Evolutionary conservation across 108 stramenopile species (phyloP), one percentile per base, ranked within the genome.

Genomic region (Nitzschia putrida): DNA sequence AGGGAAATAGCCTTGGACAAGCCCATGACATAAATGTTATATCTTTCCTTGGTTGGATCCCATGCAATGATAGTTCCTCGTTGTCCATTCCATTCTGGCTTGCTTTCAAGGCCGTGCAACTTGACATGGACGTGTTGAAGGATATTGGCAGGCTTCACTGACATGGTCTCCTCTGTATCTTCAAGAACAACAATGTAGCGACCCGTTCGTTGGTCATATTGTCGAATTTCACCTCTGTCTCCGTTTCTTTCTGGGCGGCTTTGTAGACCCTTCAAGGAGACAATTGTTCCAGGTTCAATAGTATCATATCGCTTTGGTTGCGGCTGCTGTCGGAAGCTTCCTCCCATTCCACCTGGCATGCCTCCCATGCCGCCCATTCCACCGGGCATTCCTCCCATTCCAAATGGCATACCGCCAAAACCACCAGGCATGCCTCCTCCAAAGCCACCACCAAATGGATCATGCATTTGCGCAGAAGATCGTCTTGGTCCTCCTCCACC

Each of bases 51-150:
- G 61, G 73, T 61, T 20, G 77, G 73, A 67, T 88, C 87, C 87
- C 87, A 94, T 34, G 88, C 84, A 70, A 94, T 80, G 56, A 94
- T 71, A 39, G 93, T 94, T 20, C 86, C 93, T 42, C 78, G 79
- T 69, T 81, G 53, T 38, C 88, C 87, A 72, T 94, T 94, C 49
- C 91, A 64, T 53, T 90, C 88, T 42, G 87, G 81, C 76, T 87
- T 80, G 66, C 85, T 88, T 64, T 86, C 80, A 47, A 93, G 80
- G 40, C 87, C 89, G 68, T 93, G 83, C 34, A 91, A 54, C 10
- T 60, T 79, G 25, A 93, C 88, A 75, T 93, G 92, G 13, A 93
- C 88, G 53, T 93, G 92, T 60, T 93, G 92, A 53, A 93, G 64
- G 22, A 93, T 47, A 55, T 93, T 93, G 55, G 76, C 59, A 13